Evolutionary conservation across 768 basidiomycete species (phyloP), one percentile per base, ranked within the genome.

Genomic region (Tricholoma matsutake): DNA sequence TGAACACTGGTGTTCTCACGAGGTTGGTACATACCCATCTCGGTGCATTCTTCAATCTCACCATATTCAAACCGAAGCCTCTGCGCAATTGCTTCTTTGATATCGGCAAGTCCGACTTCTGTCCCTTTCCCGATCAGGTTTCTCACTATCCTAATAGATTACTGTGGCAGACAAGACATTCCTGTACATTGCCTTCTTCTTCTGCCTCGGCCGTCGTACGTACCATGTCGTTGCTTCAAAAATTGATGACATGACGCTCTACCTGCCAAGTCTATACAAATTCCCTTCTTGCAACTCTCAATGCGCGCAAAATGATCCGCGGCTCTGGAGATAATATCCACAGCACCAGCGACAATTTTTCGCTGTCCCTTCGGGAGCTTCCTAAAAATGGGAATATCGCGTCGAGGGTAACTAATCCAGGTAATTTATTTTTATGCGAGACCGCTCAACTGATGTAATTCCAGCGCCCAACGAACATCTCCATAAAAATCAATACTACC

Each of bases 151-250:
- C 58, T 61, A 37, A 11, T 41, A 86, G 83, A 85, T 85, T 66
- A 61, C 73, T 11, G 73, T 76, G 16, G 79, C 80, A 32, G 79
- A 78, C 0, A 37, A 76, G 2, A 81, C 83, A 0, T 83, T 84
- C 72, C 68, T 85, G 57, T 87, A 86, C 61, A 81, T 86, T 51
- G 70, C 77, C 1, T 87, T 86, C 70, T 87, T 82, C 68, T 86
- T 85, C 63, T 81, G 78, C 67, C 79, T 85, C 39, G 84, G 85
- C 20, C 71, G 84, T 57, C 68, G 86, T 87, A 67, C 66, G 84
- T 79, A 18, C 25, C 20, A 20, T 32, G 25, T 37, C 47, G 31
- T 25, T 22, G 1, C 22, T 25, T 22, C 13, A 11, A 8, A 22
- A 20, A 7, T 2, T 31, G 9, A 49, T 63, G 28, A 59, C 18